Conservation (phyloP, 2,329 filamentous ascomycete genomes). For the Ceratocystiopsis brevicomis region DNA sequence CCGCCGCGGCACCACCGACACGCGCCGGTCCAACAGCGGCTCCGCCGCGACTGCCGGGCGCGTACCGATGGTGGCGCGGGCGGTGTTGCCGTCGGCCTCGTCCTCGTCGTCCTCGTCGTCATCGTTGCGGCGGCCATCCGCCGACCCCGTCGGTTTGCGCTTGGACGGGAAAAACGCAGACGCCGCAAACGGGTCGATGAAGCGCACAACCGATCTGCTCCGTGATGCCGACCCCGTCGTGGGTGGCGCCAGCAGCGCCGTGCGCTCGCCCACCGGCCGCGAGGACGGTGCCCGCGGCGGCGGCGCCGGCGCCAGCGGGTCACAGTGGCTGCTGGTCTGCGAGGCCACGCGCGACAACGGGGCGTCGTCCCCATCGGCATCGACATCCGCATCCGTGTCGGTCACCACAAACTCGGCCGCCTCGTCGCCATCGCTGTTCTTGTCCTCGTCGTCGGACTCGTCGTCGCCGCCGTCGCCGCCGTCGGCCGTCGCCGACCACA, state of each 20-base stretch:
- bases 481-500: slow-evolving; percentile 11
- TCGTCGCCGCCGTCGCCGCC: slow-evolving; percentile 5
- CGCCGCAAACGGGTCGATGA: slow-evolving; percentile 7
- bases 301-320: slow-evolving; percentile 2
- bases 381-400: background rate
- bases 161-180: slow-evolving; percentile 16
- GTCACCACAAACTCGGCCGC: background rate
- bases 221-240: background rate
- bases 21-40: slow-evolving; percentile 9
- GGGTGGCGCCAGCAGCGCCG: slow-evolving; percentile 23
- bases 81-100: too few species aligned
- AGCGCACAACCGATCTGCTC: slow-evolving; percentile 2
- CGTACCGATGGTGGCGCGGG: background rate
- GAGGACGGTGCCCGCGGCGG: background rate
- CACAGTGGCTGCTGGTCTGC: slow-evolving; percentile 2
- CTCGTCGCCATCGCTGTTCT: background rate
- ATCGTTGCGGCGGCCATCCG: too few species aligned
- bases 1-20: slow-evolving; percentile 11
- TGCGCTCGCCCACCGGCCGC: slow-evolving; percentile 22
- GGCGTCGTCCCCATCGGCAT: background rate
- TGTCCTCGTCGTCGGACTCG: slow-evolving; percentile 7
- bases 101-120: background rate
- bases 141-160: slow-evolving; percentile 2
- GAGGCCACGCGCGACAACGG: background rate
- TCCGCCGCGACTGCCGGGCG: too few species aligned